These are phyloP conservation scores for Poronia punctata DNA, from an alignment of 495 filamentous ascomycete species.

Conservation along the genomic window DNA sequence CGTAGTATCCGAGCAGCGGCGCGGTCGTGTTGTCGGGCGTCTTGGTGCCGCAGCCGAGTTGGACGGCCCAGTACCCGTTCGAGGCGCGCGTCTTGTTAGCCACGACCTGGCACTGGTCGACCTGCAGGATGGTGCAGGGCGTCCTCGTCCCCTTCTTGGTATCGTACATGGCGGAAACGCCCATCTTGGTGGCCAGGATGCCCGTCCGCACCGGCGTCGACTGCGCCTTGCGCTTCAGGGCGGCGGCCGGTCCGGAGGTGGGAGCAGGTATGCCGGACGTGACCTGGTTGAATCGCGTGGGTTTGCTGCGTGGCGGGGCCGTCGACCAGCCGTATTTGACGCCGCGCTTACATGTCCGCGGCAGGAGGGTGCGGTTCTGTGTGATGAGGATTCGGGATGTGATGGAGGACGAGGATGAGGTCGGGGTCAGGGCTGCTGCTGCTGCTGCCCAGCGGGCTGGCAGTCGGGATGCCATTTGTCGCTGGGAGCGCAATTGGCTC, in stretches of 20 bases:
- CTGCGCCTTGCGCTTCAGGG: slow-evolving; percentile 67
- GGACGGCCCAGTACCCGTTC: slow-evolving; percentile 90
- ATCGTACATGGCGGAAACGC: slow-evolving; percentile 89
- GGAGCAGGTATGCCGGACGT: slow-evolving; percentile 48
- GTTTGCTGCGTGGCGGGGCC: slow-evolving; percentile 26
- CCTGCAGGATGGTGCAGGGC: slow-evolving; percentile 86
- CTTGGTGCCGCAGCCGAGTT: slow-evolving; percentile 77
- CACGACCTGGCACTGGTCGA: slow-evolving; percentile 85
- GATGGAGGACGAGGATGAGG: slow-evolving; percentile 10
- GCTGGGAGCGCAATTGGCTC: slow-evolving; percentile 19
- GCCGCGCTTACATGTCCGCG: slow-evolving; percentile 37
- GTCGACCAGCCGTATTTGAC: slow-evolving; percentile 52
- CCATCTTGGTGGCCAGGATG: slow-evolving; percentile 79
- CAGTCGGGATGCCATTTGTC: slow-evolving; percentile 49
- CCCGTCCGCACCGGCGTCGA: slow-evolving; percentile 77
- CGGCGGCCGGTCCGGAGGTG: slow-evolving; percentile 66
- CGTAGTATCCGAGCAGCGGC: slow-evolving; percentile 78
- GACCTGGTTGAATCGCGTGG: slow-evolving; percentile 46
- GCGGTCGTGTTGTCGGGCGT: slow-evolving; percentile 66
- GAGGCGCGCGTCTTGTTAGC: slow-evolving; percentile 69
- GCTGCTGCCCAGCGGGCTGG: slow-evolving; percentile 39
- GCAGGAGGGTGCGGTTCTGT: slow-evolving; percentile 33
- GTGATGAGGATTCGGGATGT: slow-evolving; percentile 32
- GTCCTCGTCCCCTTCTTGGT: slow-evolving; percentile 68
- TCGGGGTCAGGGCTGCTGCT: too few relatives aligned